Percentiles rank a stretch among this genome's conserved stretches.
Conservation (phyloP, 768 basidiomycete genomes). For the Boletus tomentosulus region DNA sequence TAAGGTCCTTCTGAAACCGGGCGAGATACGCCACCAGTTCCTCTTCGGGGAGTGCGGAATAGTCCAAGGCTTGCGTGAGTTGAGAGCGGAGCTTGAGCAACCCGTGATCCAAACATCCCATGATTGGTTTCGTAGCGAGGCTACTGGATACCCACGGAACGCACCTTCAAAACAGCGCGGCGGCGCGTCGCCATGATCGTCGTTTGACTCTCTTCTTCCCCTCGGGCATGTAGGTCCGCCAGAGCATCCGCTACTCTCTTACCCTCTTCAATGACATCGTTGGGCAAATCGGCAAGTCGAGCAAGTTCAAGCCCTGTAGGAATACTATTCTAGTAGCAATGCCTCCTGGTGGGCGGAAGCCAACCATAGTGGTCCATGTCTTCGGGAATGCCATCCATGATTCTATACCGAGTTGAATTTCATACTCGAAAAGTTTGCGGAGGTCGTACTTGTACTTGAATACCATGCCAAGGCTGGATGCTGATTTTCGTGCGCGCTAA, state of each 20-base stretch:
- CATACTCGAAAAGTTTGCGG: not conserved
- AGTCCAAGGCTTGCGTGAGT: conserved; percentile 65
- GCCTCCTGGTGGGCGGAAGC: conserved; percentile 4
- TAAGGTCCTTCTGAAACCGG: conserved; percentile 67
- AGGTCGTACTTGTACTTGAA: conserved; percentile 71
- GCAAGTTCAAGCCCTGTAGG: conserved; percentile 83
- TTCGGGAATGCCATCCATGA: conserved; percentile 66
- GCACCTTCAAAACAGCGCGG: conserved; percentile 66
- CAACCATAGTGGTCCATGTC: conserved; percentile 70
- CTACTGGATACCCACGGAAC: not conserved
- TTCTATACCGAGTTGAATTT: conserved; percentile 38
- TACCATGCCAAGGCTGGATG: conserved; percentile 58
- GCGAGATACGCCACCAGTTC: conserved; percentile 64
- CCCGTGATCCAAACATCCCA: not conserved
- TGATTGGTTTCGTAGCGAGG: not conserved
- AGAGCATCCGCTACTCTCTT: conserved; percentile 58
- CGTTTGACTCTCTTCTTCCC: conserved; percentile 60
- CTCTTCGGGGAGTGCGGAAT: conserved; percentile 69
- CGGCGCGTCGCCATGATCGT: conserved; percentile 56
- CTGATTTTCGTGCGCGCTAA: conserved; percentile 53
- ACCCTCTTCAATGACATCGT: conserved; percentile 61
- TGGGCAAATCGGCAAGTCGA: conserved; percentile 79
- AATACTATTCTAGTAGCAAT: not conserved
- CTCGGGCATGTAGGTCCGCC: conserved; percentile 49
- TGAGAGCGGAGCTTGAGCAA: conserved; percentile 63